A percentile compares a stretch with the other conserved stretches of the same genome.
These are phyloP conservation scores for Geotrichum histeridarum DNA, from an alignment of 1,139 yeast species.

Conservation along the genomic window DNA sequence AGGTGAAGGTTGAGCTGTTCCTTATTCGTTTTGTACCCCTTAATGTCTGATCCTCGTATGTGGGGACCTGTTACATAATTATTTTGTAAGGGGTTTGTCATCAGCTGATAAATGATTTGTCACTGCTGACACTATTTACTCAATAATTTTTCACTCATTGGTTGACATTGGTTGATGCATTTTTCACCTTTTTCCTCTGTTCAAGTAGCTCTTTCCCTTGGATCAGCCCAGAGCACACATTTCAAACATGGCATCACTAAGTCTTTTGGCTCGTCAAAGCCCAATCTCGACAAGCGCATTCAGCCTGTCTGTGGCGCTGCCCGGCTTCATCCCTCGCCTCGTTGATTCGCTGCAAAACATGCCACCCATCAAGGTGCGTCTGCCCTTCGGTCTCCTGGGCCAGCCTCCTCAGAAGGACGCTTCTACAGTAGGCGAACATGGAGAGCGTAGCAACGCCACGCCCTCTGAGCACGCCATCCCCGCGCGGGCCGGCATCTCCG, in stretches of 20 bases:
- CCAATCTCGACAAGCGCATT: background rate
- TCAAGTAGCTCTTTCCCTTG: background rate
- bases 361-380: conserved; percentile 18
- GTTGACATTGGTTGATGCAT: conserved; percentile 5
- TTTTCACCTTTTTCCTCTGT: background rate
- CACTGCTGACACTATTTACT: background rate
- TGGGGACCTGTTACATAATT: background rate
- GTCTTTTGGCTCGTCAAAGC: conserved; percentile 5
- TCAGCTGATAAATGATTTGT: background rate
- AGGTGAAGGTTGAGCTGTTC: too few species aligned
- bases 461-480: conserved; percentile 7
- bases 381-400: conserved; percentile 21
- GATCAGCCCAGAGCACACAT: background rate
- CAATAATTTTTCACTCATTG: conserved; percentile 1
- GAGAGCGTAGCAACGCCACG: conserved; percentile 9
- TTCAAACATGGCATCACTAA: conserved; percentile 7
- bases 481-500: conserved; percentile 14
- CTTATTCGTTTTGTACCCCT: background rate
- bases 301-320: conserved; percentile 13
- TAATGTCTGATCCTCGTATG: background rate
- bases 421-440: conserved; percentile 10
- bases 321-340: conserved; percentile 24
- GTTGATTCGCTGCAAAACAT: conserved; percentile 20
- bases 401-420: conserved; percentile 16
- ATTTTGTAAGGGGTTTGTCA: background rate